Evolutionary conservation across 441 rosid species (phyloP), one percentile per base, ranked within the genome.

Genomic region (Adansonia gregorii): DNA sequence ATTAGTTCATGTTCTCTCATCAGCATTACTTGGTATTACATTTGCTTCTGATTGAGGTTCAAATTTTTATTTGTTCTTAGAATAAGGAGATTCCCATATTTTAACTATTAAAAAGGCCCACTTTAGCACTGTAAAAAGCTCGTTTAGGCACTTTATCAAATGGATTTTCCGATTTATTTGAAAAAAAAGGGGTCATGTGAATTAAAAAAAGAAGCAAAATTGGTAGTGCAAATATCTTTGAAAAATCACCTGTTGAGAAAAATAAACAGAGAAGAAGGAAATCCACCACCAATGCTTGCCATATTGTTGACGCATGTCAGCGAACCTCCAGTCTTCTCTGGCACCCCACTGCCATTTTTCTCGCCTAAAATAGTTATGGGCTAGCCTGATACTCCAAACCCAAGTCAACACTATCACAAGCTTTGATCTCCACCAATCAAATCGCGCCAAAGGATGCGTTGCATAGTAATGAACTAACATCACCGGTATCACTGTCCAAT

Each of bases 341-440:
- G 93, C 97, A 31, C 99, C 98, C 94, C 93, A 95, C 80, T 89
- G 90, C 98, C 99, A 94, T 17, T 90, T 94, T 82, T 94, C 99
- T 54, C 99, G 92, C 88, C 98, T 83, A 79, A 95, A 88, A 73
- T 95, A 95, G 85, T 87, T 95, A 79, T 95, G 95, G 79, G 88
- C 87, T 70, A 95, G 87, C 86, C 99, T 88, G 63, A 91, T 76
- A 83, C 90, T 82, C 99, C 99, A 95, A 6, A 92, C 68, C 97
- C 94, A 92, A 0, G 94, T 90, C 81, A 92, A 76, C 55, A 78
- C 6, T 0, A 88, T 83, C 78, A 90, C 94, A 52, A 87, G 84
- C 67, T 76, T 87, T 8, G 99, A 94, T 78, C 97, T 89, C 93
- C 85, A 89, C 77, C 69, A 59, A 71, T 92, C 85, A 75, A 81